Evolutionary conservation across 2,329 filamentous ascomycete species (phyloP).

Genomic region (Fusarium buharicum): DNA sequence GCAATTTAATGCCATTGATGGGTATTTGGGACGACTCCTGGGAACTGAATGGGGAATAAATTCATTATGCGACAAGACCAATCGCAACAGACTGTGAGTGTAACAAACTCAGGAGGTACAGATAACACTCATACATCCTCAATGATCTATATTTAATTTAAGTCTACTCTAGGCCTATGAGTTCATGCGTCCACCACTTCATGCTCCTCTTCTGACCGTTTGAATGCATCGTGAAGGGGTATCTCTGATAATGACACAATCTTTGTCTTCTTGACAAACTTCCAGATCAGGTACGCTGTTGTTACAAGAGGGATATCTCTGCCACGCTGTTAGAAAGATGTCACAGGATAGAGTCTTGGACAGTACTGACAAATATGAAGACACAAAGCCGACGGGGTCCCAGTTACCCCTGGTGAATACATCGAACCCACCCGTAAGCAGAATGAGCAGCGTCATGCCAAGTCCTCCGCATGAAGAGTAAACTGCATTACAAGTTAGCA

Average conservation of each 20-base stretch:
- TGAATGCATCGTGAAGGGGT: conserved; percentile 62
- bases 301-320: conserved; percentile 70
- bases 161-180: not conserved
- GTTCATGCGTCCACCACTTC: conserved; percentile 7
- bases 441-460: conserved; percentile 68
- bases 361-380: conserved; percentile 67
- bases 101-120: too few species aligned
- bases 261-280: conserved; percentile 71
- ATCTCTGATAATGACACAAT: conserved; percentile 62
- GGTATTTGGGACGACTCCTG: too few species aligned
- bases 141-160: not conserved
- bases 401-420: conserved; percentile 70
- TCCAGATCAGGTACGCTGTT: conserved; percentile 69
- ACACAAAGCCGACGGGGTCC: conserved; percentile 67
- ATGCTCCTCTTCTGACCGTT: conserved; percentile 24
- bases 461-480: conserved; percentile 71
- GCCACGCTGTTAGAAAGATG: conserved; percentile 19
- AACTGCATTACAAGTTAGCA: conserved; percentile 50
- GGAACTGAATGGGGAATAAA: too few species aligned
- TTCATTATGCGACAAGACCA: too few species aligned
- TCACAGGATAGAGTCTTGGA: rapidly evolving
- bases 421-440: conserved; percentile 75
- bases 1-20: too few species aligned
- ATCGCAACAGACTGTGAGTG: too few species aligned
- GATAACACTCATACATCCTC: too few species aligned